A percentile compares a stretch with the other conserved stretches of the same genome.
Evolutionary conservation across 139 green algal genomes (phyloP).

Genomic region (Micractinium conductrix): DNA sequence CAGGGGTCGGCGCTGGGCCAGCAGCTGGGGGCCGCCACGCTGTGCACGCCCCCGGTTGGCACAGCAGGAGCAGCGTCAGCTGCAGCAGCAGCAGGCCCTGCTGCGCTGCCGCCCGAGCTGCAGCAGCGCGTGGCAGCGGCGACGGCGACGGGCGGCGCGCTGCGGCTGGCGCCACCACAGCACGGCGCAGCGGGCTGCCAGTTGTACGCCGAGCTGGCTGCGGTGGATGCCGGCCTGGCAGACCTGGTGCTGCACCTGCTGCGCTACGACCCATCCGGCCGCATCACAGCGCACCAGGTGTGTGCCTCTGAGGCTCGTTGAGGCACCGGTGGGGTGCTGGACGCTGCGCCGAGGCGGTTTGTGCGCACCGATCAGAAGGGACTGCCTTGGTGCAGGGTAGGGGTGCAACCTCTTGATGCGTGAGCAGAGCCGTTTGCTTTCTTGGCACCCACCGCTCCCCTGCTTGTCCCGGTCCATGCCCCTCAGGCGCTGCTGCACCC

Average conservation of each 20-base stretch:
- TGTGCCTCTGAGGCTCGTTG: background rate
- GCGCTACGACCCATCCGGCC: constrained; percentile 34
- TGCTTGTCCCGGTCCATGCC: background rate
- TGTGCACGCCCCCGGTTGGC: background rate
- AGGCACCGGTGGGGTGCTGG: too few species aligned
- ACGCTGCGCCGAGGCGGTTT: background rate
- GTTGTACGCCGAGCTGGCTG: constrained; percentile 33
- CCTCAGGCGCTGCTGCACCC: constrained; percentile 47
- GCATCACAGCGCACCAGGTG: constrained; percentile 37
- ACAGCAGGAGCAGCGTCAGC: background rate
- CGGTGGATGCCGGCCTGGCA: constrained; percentile 41
- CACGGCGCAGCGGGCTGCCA: background rate
- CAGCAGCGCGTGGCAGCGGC: background rate
- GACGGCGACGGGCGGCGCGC: background rate
- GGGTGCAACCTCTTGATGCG: too few species aligned
- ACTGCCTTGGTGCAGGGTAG: too few species aligned
- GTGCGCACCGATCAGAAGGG: too few species aligned
- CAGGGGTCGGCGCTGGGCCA: constrained; percentile 5
- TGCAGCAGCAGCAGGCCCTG: background rate
- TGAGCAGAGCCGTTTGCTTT: too few species aligned
- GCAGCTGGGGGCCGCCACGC: background rate
- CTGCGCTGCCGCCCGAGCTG: background rate
- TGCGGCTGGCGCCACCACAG: background rate
- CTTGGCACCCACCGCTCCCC: background rate
- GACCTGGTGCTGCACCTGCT: constrained; percentile 50